phyloP scores from a whole-genome alignment of 331 rosid genomes.

The Erythrophleum ivorense region DNA sequence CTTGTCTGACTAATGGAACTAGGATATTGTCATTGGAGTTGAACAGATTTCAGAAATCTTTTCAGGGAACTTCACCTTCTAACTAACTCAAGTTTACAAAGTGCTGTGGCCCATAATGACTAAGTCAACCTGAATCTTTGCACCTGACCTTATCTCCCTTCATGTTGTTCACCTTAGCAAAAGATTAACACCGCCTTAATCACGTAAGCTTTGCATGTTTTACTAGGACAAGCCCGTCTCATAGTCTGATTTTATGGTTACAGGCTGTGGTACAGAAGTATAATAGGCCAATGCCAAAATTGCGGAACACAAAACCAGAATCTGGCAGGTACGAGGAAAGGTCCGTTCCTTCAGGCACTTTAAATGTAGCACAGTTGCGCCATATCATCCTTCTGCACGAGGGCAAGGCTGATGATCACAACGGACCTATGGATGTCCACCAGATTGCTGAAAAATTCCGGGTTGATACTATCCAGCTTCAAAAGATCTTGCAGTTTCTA shows the following conservation, averaged over 20 bases:
- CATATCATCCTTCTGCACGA: constrained; percentile 69
- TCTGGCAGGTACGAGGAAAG: constrained; percentile 68
- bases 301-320: constrained; percentile 70
- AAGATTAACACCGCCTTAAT: neutral
- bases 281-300: constrained; percentile 76
- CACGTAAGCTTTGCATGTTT: neutral
- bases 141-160: neutral
- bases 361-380: constrained; percentile 83
- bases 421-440: constrained; percentile 67
- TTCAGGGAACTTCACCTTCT: neutral
- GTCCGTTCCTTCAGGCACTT: constrained; percentile 70
- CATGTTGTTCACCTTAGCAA: neutral
- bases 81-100: neutral
- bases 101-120: neutral
- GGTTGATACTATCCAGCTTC: constrained; percentile 63
- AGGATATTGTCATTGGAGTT: constrained; percentile 1
- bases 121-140: neutral
- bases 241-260: constrained; percentile 12
- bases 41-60: constrained; percentile 20
- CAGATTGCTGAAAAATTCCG: constrained; percentile 68
- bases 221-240: constrained; percentile 12
- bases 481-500: constrained; percentile 64
- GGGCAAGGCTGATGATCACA: constrained; percentile 84
- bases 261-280: constrained; percentile 87
- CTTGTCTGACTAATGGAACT: constrained; percentile 19